Conservation (phyloP, 805 yeast genomes). For the Limtongozyma cylindracea region DNA sequence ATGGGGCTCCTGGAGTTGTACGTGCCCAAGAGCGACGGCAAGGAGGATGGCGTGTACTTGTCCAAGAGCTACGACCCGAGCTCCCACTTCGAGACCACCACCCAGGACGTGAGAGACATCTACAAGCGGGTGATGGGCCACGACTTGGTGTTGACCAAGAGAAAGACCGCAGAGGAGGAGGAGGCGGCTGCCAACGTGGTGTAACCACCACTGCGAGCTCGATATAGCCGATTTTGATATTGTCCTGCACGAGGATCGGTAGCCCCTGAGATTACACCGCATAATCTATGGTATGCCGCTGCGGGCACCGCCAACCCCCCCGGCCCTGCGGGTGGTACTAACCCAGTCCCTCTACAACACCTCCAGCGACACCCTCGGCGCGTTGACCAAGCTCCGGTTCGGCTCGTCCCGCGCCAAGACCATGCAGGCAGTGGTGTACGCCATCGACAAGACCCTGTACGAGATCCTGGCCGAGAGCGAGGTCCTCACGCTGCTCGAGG, state of each 20-base stretch:
- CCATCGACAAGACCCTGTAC: slow-evolving; percentile 27
- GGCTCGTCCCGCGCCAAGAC: slow-evolving; percentile 36
- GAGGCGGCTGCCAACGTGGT: too few species aligned
- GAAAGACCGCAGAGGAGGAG: slow-evolving; percentile 43
- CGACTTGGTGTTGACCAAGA: slow-evolving; percentile 66
- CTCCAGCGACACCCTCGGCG: too few species aligned
- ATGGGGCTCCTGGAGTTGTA: slow-evolving; percentile 87
- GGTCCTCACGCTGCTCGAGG: slow-evolving; percentile 23
- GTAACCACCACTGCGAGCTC: too few species aligned
- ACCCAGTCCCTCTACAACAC: too few species aligned
- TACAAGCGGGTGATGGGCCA: slow-evolving; percentile 83
- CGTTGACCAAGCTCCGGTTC: slow-evolving; percentile 27
- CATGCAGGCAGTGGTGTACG: slow-evolving; percentile 36
- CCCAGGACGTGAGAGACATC: slow-evolving; percentile 90
- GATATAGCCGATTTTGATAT: too few species aligned
- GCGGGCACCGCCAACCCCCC: too few species aligned
- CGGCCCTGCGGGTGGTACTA: too few species aligned
- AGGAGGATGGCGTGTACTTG: slow-evolving; percentile 50
- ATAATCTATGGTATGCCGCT: too few species aligned
- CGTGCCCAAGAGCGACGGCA: slow-evolving; percentile 72
- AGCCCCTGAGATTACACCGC: too few species aligned
- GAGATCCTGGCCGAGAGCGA: slow-evolving; percentile 22
- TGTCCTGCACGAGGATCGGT: too few species aligned
- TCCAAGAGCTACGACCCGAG: slow-evolving; percentile 85
- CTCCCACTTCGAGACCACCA: slow-evolving; percentile 86